Evolutionary conservation across 805 yeast species (phyloP).

Genomic region (Wickerhamomyces tratensis): DNA sequence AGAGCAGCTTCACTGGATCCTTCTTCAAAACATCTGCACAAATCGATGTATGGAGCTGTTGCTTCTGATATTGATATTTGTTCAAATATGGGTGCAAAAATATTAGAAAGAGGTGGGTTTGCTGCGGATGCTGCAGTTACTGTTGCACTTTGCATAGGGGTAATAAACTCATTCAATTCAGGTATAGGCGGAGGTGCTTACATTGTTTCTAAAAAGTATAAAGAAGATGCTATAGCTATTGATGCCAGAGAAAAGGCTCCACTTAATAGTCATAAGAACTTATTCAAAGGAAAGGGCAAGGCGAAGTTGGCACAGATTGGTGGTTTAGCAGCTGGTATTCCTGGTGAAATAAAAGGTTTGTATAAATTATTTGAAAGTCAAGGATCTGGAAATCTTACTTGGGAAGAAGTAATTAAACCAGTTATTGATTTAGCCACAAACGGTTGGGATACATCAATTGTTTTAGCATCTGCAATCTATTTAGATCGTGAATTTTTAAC

Average conservation of each 20-base stretch:
- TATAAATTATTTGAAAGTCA: constrained; percentile 47
- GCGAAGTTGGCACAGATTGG: constrained; percentile 54
- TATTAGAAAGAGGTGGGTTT: constrained; percentile 38
- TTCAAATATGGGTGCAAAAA: constrained; percentile 24
- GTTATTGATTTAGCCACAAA: constrained; percentile 52
- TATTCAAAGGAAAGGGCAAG: constrained; percentile 42
- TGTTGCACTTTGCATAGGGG: constrained; percentile 81
- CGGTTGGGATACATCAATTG: constrained; percentile 52
- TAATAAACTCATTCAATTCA: constrained; percentile 70
- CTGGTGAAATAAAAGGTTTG: constrained; percentile 89
- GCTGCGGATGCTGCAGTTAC: constrained; percentile 95
- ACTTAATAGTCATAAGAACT: constrained; percentile 41
- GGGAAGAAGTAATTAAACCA: constrained; percentile 71
- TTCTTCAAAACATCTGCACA: constrained; percentile 16
- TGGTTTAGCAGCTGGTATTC: constrained; percentile 82
- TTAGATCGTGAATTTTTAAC: constrained; percentile 24
- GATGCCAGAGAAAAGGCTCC: constrained; percentile 94
- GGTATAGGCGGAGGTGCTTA: constrained; percentile 94
- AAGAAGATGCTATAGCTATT: constrained; percentile 45
- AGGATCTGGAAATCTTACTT: constrained; percentile 61
- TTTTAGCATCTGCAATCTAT: constrained; percentile 34
- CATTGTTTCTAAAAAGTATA: constrained; percentile 36
- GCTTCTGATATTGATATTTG: constrained; percentile 23
- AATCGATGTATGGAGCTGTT: constrained; percentile 12
- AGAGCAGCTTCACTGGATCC: constrained; percentile 28